Conservation (phyloP, 2,329 filamentous ascomycete species). For the Tolypocladium tundrense region DNA sequence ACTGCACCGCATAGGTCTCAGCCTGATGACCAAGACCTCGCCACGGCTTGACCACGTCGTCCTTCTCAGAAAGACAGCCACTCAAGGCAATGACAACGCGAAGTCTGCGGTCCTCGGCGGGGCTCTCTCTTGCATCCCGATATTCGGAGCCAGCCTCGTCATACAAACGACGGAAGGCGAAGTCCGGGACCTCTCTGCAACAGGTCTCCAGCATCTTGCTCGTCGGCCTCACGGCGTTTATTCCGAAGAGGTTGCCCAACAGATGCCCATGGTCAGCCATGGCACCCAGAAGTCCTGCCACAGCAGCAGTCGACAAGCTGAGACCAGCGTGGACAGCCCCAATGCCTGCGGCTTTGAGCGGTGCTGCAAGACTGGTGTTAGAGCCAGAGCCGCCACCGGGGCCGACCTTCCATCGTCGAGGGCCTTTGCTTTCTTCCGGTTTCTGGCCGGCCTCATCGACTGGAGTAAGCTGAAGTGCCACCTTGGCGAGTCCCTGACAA, state of each 20-base stretch:
- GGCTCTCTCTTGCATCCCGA: conserved; percentile 38
- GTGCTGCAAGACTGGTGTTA: conserved; percentile 59
- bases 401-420: conserved; percentile 64
- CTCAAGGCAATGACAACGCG: conserved; percentile 75
- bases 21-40: conserved; percentile 58
- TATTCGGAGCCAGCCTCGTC: conserved; percentile 28
- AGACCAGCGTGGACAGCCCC: conserved; percentile 69
- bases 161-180: conserved; percentile 70
- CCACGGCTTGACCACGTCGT: conserved; percentile 66
- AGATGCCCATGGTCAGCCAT: conserved; percentile 71
- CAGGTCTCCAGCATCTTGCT: conserved; percentile 85
- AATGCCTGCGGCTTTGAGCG: conserved; percentile 67
- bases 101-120: conserved; percentile 54
- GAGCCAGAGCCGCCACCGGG: conserved; percentile 35
- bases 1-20: conserved; percentile 75
- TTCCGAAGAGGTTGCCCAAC: conserved; percentile 79
- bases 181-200: conserved; percentile 76
- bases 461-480: conserved; percentile 43
- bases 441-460: conserved; percentile 21
- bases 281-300: conserved; percentile 68
- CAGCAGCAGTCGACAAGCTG: conserved; percentile 62
- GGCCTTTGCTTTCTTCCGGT: conserved; percentile 51
- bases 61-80: conserved; percentile 68
- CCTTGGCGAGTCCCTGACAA: conserved; percentile 62
- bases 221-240: conserved; percentile 78